Percentiles rank a stretch among this genome's conserved stretches.
phyloP scores from a whole-genome alignment of 1,284 basidiomycete genomes.

The Pseudozyma sp. region DNA sequence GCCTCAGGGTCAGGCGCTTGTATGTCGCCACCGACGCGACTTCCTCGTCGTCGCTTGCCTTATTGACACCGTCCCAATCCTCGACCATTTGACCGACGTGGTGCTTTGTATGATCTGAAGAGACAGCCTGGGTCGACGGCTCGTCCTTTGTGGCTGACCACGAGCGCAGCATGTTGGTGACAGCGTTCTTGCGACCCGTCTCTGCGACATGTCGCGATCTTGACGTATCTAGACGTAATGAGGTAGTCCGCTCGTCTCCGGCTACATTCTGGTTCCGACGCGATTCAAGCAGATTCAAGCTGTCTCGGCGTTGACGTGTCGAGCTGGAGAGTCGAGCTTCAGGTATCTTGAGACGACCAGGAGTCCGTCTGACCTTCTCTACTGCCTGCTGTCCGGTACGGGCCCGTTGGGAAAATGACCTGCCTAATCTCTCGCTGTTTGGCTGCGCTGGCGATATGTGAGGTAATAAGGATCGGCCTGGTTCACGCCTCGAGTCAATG shows the following conservation, averaged over 20 bases:
- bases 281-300: slow-evolving; percentile 5
- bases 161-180: slow-evolving; percentile 3
- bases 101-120: neutral
- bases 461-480: too few relatives aligned
- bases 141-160: neutral
- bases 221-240: neutral
- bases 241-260: neutral
- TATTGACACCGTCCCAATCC: slow-evolving; percentile 9
- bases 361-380: slow-evolving; percentile 7
- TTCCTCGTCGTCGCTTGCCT: slow-evolving; percentile 22
- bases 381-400: neutral
- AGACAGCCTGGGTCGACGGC: neutral
- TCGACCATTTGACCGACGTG: slow-evolving; percentile 5
- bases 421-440: neutral
- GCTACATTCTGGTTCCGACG: neutral
- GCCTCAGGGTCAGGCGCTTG: slow-evolving; percentile 24
- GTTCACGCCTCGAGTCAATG: too few relatives aligned
- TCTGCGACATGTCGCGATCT: neutral
- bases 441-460: neutral
- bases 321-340: neutral
- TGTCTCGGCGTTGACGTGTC: neutral
- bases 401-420: slow-evolving; percentile 22
- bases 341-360: slow-evolving; percentile 30
- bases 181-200: neutral
- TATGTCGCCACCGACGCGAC: slow-evolving; percentile 19